These are phyloP conservation scores for Psidium guajava DNA, from an alignment of 345 rosid genomes.

Conservation along the genomic window DNA sequence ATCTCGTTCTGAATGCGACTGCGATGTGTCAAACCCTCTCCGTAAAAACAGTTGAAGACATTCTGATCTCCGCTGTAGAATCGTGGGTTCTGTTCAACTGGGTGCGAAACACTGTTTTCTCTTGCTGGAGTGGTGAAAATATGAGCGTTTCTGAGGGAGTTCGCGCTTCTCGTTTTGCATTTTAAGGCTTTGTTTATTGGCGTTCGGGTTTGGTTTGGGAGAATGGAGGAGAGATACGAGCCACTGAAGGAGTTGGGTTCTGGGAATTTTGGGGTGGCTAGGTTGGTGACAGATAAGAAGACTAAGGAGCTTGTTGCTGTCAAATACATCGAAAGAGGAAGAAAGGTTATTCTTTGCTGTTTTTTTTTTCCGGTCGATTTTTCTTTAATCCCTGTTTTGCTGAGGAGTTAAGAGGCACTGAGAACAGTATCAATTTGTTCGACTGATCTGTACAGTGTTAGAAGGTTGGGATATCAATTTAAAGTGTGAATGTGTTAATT, in stretches of 20 bases:
- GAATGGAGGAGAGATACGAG: constrained; percentile 63
- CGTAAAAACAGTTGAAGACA: background rate
- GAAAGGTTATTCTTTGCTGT: constrained; percentile 35
- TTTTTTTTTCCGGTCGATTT: background rate
- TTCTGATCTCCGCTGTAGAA: background rate
- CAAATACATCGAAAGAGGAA: constrained; percentile 88
- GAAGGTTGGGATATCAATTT: background rate
- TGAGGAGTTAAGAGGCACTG: background rate
- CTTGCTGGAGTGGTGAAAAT: background rate
- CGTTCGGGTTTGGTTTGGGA: background rate
- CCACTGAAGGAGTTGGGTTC: constrained; percentile 72
- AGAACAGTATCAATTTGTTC: background rate
- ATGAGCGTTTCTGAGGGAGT: background rate
- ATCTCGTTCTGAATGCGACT: background rate
- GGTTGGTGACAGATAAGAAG: constrained; percentile 71
- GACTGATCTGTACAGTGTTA: background rate
- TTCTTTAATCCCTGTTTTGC: background rate
- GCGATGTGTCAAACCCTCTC: background rate
- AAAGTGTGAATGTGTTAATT: background rate
- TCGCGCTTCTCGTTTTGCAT: background rate
- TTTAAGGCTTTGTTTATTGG: background rate
- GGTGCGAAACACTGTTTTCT: background rate
- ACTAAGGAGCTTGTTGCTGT: constrained; percentile 85
- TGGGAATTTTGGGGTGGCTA: constrained; percentile 91
- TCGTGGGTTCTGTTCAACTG: background rate